phyloP scores from a whole-genome alignment of 2,329 filamentous ascomycete genomes.

The Ascochyta koolunga region DNA sequence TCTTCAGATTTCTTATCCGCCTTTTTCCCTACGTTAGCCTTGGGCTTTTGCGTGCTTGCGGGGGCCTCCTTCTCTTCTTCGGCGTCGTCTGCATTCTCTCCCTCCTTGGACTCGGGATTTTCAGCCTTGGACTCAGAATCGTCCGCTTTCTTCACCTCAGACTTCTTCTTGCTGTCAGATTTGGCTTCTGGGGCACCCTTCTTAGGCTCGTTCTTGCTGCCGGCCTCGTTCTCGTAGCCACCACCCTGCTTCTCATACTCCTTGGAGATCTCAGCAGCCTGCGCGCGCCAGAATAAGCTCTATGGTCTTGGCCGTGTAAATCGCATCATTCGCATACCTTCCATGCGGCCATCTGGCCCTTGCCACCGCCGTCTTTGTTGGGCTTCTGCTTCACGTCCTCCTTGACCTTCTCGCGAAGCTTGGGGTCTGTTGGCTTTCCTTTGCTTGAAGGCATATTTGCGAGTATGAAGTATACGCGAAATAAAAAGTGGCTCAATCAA shows the following conservation, averaged over 20 bases:
- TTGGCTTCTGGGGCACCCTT: constrained; percentile 50
- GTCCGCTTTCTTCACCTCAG: constrained; percentile 26
- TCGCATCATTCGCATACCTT: constrained; percentile 40
- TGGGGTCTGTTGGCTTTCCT: constrained; percentile 54
- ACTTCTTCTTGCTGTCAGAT: constrained; percentile 28
- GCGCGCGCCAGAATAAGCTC: not conserved
- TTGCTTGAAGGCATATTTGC: constrained; percentile 50
- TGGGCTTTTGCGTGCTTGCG: constrained; percentile 29
- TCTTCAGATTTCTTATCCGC: constrained; percentile 17
- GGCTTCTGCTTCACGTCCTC: constrained; percentile 54
- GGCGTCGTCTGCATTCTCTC: constrained; percentile 22
- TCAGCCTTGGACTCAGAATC: constrained; percentile 33
- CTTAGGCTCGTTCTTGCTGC: constrained; percentile 53
- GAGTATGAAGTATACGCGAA: not conserved
- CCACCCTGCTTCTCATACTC: constrained; percentile 51
- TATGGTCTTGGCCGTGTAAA: not conserved
- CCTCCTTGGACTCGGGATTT: constrained; percentile 23
- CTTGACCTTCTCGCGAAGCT: constrained; percentile 54
- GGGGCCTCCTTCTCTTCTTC: constrained; percentile 23
- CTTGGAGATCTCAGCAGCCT: constrained; percentile 52
- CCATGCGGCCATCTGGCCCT: constrained; percentile 56
- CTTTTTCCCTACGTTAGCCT: constrained; percentile 29
- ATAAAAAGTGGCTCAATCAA: not conserved
- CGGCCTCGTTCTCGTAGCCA: constrained; percentile 50
- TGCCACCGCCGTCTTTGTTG: constrained; percentile 55